phyloP scores from a whole-genome alignment of 2,329 filamentous ascomycete genomes.

The Sphaerulina vaccinii region DNA sequence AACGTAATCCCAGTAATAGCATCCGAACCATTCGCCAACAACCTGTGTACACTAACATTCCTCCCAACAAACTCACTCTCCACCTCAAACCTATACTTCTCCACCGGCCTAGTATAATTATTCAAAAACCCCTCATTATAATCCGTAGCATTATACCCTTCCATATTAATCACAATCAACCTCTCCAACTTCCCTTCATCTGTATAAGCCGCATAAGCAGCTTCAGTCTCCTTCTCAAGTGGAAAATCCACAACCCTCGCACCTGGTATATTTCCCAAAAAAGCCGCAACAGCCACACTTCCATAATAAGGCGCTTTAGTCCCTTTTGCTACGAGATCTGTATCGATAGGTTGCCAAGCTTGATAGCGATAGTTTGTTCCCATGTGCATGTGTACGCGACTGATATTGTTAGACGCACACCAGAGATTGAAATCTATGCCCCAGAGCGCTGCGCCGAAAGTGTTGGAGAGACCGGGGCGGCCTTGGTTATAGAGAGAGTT shows the following conservation, averaged over 20 bases:
- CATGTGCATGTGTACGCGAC: conserved; percentile 63
- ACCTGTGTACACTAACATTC: conserved; percentile 46
- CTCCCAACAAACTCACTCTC: conserved; percentile 29
- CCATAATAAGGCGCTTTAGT: conserved; percentile 67
- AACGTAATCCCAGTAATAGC: conserved; percentile 62
- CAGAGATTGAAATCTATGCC: conserved; percentile 62
- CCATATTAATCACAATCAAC: conserved; percentile 59
- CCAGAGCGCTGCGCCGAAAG: conserved; percentile 66
- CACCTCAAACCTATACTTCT: conserved; percentile 47
- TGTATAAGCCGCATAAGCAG: conserved; percentile 61
- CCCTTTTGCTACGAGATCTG: conserved; percentile 50
- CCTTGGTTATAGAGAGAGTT: conserved; percentile 65
- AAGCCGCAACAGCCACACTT: conserved; percentile 58
- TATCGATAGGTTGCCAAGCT: conserved; percentile 60
- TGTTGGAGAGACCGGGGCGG: conserved; percentile 60
- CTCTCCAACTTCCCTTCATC: conserved; percentile 45
- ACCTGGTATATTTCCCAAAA: conserved; percentile 47
- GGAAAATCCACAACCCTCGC: conserved; percentile 50
- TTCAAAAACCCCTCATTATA: conserved; percentile 45
- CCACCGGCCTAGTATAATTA: conserved; percentile 36
- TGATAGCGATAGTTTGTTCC: conserved; percentile 63
- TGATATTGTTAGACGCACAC: conserved; percentile 56
- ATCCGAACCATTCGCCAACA: conserved; percentile 63
- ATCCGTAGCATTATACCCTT: conserved; percentile 52
- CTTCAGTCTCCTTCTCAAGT: conserved; percentile 43